These are phyloP conservation scores for Tetragonia tetragonoides DNA, from an alignment of 148 eudicot species.

Conservation along the genomic window DNA sequence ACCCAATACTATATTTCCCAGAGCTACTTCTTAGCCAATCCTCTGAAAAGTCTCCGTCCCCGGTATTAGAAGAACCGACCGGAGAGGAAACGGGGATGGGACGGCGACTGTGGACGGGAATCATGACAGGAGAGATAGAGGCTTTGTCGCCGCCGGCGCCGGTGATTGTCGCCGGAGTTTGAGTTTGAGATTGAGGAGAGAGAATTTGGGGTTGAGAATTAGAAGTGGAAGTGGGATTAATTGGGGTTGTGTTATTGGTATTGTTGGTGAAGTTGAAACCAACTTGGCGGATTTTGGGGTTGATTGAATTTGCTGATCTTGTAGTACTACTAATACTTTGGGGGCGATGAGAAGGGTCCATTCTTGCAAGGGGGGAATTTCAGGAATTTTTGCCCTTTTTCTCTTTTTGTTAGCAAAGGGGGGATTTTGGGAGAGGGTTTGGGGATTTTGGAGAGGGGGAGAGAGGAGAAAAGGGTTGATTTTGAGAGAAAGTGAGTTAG, in stretches of 20 bases:
- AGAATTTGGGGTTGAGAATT: not conserved
- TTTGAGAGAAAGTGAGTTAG: too few species aligned
- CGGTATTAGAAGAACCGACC: conserved; percentile 19
- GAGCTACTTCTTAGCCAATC: conserved; percentile 47
- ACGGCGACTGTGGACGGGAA: conserved; percentile 24
- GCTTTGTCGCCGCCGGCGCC: conserved; percentile 16
- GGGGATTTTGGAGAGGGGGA: too few species aligned
- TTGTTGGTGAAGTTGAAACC: conserved; percentile 24
- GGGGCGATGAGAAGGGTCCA: conserved; percentile 27
- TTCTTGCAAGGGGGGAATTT: not conserved
- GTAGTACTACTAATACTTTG: not conserved
- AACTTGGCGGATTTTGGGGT: conserved; percentile 42
- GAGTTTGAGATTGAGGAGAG: not conserved
- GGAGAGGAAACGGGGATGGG: conserved; percentile 21
- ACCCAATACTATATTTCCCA: conserved; percentile 30
- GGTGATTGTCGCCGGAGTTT: not conserved
- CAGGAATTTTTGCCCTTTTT: not conserved
- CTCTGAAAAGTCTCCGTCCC: conserved; percentile 23
- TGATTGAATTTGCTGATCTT: conserved; percentile 9
- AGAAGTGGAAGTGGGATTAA: not conserved
- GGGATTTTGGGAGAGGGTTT: not conserved
- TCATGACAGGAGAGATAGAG: conserved; percentile 48
- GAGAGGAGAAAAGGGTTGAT: too few species aligned
- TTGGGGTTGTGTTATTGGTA: too few species aligned
- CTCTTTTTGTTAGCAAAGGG: not conserved